Percentiles rank a stretch among this genome's conserved stretches.
Conservation (phyloP, 805 yeast species). For the Metschnikowia orientalis region DNA sequence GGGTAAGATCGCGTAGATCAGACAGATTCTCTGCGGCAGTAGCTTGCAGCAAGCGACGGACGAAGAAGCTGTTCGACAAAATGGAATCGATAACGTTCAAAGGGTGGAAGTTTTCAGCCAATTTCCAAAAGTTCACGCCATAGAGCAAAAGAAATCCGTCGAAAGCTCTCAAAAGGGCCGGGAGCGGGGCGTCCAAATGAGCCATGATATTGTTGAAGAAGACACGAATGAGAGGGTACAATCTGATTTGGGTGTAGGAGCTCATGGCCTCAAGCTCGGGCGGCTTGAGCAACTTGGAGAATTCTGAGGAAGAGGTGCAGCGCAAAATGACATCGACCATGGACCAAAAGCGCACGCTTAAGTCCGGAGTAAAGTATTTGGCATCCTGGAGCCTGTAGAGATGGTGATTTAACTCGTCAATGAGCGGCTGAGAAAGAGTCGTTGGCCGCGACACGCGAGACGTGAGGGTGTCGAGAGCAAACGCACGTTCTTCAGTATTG, state of each 20-base stretch:
- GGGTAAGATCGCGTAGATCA: conserved; percentile 36
- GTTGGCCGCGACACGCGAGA: conserved; percentile 1
- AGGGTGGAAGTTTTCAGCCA: conserved; percentile 50
- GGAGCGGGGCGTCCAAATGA: conserved; percentile 45
- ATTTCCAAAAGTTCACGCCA: conserved; percentile 49
- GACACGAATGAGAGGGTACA: conserved; percentile 35
- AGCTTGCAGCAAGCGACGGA: conserved; percentile 27
- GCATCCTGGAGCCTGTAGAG: conserved; percentile 52
- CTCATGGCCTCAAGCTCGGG: conserved; percentile 33
- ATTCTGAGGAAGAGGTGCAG: conserved; percentile 11
- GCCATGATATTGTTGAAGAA: conserved; percentile 53
- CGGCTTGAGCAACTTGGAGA: conserved; percentile 23
- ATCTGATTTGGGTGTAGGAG: conserved; percentile 26
- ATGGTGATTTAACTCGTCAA: conserved; percentile 55
- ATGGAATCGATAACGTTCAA: conserved; percentile 57
- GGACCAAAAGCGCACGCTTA: conserved; percentile 48
- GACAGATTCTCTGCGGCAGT: conserved; percentile 18
- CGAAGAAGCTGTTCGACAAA: conserved; percentile 49
- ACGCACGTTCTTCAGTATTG: conserved; percentile 37
- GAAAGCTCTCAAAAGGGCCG: conserved; percentile 52
- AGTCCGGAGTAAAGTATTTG: conserved; percentile 37
- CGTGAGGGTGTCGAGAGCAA: conserved; percentile 39
- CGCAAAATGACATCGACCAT: conserved; percentile 33
- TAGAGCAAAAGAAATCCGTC: conserved; percentile 40
- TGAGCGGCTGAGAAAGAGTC: conserved; percentile 19